phyloP scores from a whole-genome alignment of 495 filamentous ascomycete species.

The Schizothecium vesticola region DNA sequence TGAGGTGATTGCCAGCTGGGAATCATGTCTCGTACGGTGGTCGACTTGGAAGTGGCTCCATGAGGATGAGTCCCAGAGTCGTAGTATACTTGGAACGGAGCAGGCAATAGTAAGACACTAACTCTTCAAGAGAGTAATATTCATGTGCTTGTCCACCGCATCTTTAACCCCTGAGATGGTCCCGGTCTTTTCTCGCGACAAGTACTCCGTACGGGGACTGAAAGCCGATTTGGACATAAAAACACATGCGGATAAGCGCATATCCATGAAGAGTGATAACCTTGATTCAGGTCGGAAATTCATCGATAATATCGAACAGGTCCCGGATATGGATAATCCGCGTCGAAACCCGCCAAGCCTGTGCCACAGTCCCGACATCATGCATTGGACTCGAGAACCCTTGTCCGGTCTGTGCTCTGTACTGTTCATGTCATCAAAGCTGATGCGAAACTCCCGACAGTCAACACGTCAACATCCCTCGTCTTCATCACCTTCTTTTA shows the following conservation, averaged over 20 bases:
- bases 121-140: neutral
- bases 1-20: constrained; percentile 28
- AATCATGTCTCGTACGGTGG: neutral
- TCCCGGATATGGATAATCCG: neutral
- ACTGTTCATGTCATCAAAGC: neutral
- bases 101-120: neutral
- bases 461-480: neutral
- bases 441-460: neutral
- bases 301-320: neutral
- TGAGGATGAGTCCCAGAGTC: neutral
- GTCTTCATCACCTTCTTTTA: neutral
- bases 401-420: neutral
- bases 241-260: neutral
- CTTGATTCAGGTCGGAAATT: neutral
- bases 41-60: neutral
- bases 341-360: no score
- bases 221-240: neutral
- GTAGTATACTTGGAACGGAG: neutral
- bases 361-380: neutral
- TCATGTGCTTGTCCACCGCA: neutral
- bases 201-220: neutral
- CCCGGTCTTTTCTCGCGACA: neutral
- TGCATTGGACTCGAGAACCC: neutral
- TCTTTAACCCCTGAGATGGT: neutral
- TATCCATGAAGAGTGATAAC: neutral